Percentiles rank a stretch among this genome's conserved stretches.
Conservation (phyloP, 2,329 filamentous ascomycete genomes). For the Chaetomium strumarium region DNA sequence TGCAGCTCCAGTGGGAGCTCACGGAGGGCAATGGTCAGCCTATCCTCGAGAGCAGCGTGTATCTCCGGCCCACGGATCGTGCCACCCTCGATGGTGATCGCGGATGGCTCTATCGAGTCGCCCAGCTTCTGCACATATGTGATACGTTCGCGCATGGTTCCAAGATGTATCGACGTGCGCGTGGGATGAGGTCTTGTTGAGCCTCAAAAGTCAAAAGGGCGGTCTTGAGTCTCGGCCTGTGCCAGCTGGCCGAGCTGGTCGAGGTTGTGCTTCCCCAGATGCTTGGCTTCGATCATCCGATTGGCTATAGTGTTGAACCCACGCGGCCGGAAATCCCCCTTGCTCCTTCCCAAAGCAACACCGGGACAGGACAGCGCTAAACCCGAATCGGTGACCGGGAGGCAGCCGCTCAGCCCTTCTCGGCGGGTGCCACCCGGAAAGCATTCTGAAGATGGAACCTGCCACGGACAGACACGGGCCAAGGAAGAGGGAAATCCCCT, state of each 20-base stretch:
- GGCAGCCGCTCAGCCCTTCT: conserved; percentile 20
- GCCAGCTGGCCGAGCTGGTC: neutral
- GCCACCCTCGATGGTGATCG: conserved; percentile 51
- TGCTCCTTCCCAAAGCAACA: conserved; percentile 23
- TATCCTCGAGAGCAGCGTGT: conserved; percentile 68
- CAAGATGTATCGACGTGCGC: neutral
- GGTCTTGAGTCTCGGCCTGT: neutral
- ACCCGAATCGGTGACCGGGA: conserved; percentile 23
- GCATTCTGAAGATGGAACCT: conserved; percentile 3
- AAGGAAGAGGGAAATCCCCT: neutral
- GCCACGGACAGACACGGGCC: neutral
- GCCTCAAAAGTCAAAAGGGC: no score
- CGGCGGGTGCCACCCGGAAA: neutral
- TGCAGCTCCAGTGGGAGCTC: conserved; percentile 68
- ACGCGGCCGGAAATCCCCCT: conserved; percentile 1
- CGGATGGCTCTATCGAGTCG: conserved; percentile 56
- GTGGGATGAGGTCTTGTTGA: neutral
- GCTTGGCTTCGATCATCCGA: neutral
- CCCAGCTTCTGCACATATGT: conserved; percentile 70
- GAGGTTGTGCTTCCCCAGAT: neutral
- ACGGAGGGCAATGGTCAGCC: conserved; percentile 64
- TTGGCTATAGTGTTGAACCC: conserved; percentile 8
- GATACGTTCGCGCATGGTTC: conserved; percentile 65
- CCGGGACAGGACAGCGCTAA: conserved; percentile 19
- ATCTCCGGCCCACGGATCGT: conserved; percentile 53